These are phyloP conservation scores for Dissophora ornata DNA, from an alignment of 192 early-diverging fungal species.

Conservation along the genomic window DNA sequence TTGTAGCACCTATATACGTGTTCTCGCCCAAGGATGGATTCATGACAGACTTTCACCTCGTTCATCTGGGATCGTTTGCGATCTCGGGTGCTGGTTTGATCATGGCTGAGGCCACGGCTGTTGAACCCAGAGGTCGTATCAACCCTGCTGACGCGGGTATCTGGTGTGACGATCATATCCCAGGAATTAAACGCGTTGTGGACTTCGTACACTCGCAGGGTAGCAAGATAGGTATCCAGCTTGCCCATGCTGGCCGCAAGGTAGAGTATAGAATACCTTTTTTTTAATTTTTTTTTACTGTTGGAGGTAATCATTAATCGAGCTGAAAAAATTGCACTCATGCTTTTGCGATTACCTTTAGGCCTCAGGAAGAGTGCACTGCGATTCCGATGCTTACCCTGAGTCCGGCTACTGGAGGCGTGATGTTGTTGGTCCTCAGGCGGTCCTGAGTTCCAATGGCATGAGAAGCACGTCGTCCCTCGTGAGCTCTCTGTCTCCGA, in stretches of 20 bases:
- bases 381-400: background rate
- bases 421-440: slow-evolving; percentile 77
- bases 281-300: background rate
- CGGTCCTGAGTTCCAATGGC: slow-evolving; percentile 54
- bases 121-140: slow-evolving; percentile 76
- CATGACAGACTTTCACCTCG: slow-evolving; percentile 73
- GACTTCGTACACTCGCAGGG: slow-evolving; percentile 72
- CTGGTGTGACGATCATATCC: slow-evolving; percentile 84
- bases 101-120: slow-evolving; percentile 82
- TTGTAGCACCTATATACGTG: slow-evolving; percentile 88
- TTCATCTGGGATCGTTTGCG: slow-evolving; percentile 77
- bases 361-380: slow-evolving; percentile 5
- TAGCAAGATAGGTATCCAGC: slow-evolving; percentile 73
- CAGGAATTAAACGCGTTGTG: slow-evolving; percentile 65
- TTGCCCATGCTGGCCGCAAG: slow-evolving; percentile 88
- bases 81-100: slow-evolving; percentile 81
- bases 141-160: slow-evolving; percentile 81
- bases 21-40: slow-evolving; percentile 73
- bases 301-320: too few species aligned
- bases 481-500: slow-evolving; percentile 72
- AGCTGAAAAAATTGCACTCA: too few species aligned
- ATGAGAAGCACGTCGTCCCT: slow-evolving; percentile 54
- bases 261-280: too few species aligned
- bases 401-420: slow-evolving; percentile 75
- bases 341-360: background rate